These are phyloP conservation scores for Setomelanomma holmii DNA, from an alignment of 2,329 filamentous ascomycete genomes.

Conservation along the genomic window DNA sequence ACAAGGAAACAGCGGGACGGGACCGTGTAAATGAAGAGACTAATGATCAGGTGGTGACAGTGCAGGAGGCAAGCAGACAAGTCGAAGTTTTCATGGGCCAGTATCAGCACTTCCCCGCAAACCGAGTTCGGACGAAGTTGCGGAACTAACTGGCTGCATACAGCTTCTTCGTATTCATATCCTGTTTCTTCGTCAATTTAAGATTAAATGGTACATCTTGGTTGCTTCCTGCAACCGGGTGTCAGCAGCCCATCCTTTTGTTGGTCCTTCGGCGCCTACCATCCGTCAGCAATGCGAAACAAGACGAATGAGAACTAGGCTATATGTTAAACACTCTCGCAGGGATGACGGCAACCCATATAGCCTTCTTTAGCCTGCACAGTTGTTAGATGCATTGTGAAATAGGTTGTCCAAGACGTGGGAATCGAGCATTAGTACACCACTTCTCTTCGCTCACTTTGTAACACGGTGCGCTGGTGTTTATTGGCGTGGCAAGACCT, in stretches of 20 bases:
- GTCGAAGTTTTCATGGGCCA: background rate
- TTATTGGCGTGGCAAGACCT: too few species aligned
- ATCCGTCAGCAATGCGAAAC: conserved; percentile 2
- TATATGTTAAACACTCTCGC: background rate
- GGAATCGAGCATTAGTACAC: too few species aligned
- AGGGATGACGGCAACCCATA: background rate
- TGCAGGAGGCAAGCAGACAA: background rate
- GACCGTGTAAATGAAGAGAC: background rate
- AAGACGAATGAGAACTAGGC: background rate
- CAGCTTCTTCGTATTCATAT: conserved; percentile 5
- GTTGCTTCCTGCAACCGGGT: conserved; percentile 9
- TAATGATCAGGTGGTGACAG: background rate
- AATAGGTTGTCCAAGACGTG: too few species aligned
- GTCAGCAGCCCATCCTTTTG: conserved; percentile 1
- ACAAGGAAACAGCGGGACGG: background rate
- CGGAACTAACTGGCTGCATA: background rate
- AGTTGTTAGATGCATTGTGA: background rate
- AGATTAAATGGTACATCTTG: conserved; percentile 6
- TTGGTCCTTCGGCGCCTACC: background rate
- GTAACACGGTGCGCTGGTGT: too few species aligned
- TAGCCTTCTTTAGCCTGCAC: background rate
- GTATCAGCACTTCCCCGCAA: conserved; percentile 4
- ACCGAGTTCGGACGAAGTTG: background rate
- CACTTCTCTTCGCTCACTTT: too few species aligned
- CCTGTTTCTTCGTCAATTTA: conserved; percentile 8